Evolutionary conservation across 148 eudicot genomes (phyloP).

Genomic region (Rhododendron vialii): DNA sequence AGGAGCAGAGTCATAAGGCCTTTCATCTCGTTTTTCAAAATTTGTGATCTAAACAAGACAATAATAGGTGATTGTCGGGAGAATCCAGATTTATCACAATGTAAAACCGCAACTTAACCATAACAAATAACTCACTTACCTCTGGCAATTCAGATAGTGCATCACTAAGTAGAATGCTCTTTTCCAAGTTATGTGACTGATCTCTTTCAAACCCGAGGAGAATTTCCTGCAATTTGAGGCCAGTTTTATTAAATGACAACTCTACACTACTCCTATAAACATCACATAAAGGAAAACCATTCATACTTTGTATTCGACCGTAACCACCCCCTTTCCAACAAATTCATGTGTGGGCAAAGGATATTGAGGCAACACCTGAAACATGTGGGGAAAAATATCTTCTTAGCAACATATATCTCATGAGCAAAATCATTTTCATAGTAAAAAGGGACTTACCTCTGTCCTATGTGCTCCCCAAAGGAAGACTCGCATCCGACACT

Average conservation of each 20-base stretch:
- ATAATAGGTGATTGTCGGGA: not conserved
- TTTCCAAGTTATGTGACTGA: conserved; percentile 3
- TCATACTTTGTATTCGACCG: conserved; percentile 24
- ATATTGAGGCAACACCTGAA: conserved; percentile 30
- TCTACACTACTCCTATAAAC: not conserved
- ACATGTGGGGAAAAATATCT: not conserved
- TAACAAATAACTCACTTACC: conserved; percentile 6
- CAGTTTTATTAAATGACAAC: not conserved
- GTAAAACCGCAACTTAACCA: not conserved
- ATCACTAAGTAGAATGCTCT: conserved; percentile 21
- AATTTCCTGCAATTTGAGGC: conserved; percentile 14
- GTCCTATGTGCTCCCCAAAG: conserved; percentile 32
- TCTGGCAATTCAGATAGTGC: conserved; percentile 28
- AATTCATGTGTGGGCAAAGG: conserved; percentile 35
- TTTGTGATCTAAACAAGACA: conserved; percentile 21
- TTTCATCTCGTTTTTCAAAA: conserved; percentile 20
- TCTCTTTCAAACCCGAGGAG: conserved; percentile 20
- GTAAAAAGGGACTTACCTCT: conserved; percentile 16
- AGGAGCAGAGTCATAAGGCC: conserved; percentile 21
- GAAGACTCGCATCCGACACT: conserved; percentile 30
- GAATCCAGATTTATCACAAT: not conserved
- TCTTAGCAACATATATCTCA: not conserved
- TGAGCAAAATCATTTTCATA: not conserved
- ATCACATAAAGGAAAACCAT: not conserved
- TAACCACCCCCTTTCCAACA: conserved; percentile 18